Percentiles rank a stretch among this genome's conserved stretches.
Conservation (phyloP, 108 stramenopile genomes). For the Schizochytrium sp. region DNA sequence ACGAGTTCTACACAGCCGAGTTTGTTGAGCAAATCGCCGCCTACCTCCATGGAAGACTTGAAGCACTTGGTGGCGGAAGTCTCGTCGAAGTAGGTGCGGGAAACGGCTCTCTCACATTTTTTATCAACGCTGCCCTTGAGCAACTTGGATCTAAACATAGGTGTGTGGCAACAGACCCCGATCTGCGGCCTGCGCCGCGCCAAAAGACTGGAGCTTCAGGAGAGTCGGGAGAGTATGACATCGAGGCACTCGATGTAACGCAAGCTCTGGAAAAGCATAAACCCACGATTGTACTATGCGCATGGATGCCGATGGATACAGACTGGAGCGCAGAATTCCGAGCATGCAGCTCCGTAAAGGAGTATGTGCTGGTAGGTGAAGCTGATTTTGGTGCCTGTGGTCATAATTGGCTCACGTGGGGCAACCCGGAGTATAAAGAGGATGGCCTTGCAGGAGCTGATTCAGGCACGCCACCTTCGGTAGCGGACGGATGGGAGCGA, state of each 20-base stretch:
- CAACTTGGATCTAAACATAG: background rate
- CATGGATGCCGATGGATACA: conserved; percentile 53
- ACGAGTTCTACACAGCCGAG: conserved; percentile 53
- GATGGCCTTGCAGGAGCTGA: background rate
- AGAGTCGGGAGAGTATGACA: background rate
- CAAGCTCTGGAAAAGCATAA: conserved; percentile 27
- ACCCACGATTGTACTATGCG: conserved; percentile 23
- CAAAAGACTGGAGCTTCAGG: background rate
- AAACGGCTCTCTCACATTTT: conserved; percentile 45
- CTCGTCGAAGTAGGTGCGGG: conserved; percentile 53
- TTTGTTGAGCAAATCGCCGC: background rate
- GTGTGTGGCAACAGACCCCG: conserved; percentile 16
- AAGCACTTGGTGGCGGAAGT: background rate
- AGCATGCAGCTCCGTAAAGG: background rate
- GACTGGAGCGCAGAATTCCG: conserved; percentile 14
- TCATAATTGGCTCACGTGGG: conserved; percentile 55
- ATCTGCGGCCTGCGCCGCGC: background rate
- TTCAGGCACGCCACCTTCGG: background rate
- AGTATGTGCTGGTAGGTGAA: conserved; percentile 39
- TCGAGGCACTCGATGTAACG: background rate
- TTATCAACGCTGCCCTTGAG: background rate
- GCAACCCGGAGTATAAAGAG: background rate
- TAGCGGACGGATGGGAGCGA: background rate
- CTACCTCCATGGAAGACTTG: background rate
- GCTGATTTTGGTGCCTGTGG: conserved; percentile 32